Evolutionary conservation across 2,329 filamentous ascomycete species (phyloP), one percentile per base, ranked within the genome.

Genomic region (Lasiodiplodia theobromae): DNA sequence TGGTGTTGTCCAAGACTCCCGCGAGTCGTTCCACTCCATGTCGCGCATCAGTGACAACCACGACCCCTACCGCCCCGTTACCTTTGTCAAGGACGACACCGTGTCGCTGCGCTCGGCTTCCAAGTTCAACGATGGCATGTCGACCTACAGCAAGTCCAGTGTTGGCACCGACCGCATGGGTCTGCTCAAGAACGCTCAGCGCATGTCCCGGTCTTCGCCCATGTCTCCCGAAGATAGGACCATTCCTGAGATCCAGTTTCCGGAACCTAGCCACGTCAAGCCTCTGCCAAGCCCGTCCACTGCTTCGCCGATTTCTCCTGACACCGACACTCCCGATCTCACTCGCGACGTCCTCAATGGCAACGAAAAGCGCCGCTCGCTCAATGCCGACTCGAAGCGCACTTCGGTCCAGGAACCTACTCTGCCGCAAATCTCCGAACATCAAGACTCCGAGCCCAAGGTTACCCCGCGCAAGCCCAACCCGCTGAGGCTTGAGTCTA

Each of bases 21-120:
- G 89, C 54, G 94, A 97, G 73, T 97, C 95, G 5, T 85, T 98
- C 71, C 90, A 94, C 78, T 96, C 94, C 2, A 84, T 98, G 72
- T 91, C 90, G 2, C 51, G 47, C 25, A 86, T 95, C 56, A 86
- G 89, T 68, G 87, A 89, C 72, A 87, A 90, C 66, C 91, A 96
- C 74, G 95, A 97, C 78, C 95, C 94, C 44, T 98, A 97, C 81
- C 89, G 93, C 63, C 86, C 85, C 0, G 86, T 88, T 18, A 81
- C 83, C 40, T 90, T 92, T 75, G 81, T 88, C 69, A 83, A 79
- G 68, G 77, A 75, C 38, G 82, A 82, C 47, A 83, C 71, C 57
- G 57, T 67, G 72, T 64, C 60, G 72, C 16, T 79, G 77, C 70
- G 68, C 78, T 75, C 82, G 28, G 69, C 74, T 72, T 70, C 69